Conservation (phyloP, 352 stramenopile genomes). For the Phytophthora quininea region DNA sequence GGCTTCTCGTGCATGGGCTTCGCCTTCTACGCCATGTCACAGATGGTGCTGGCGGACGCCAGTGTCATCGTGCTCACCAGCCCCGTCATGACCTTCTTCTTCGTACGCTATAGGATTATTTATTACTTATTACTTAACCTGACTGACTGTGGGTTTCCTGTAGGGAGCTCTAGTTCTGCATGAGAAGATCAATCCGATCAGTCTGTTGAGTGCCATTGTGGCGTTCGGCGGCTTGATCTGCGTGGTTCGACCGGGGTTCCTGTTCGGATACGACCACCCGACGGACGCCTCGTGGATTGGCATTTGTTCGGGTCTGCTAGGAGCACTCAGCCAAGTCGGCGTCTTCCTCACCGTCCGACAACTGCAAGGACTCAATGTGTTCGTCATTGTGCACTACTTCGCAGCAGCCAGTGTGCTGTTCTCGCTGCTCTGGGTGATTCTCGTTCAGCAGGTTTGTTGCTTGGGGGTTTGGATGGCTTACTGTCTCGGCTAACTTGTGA, state of each 20-base stretch:
- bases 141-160: not conserved
- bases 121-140: not conserved
- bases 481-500: too few species aligned
- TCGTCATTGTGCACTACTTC: conserved; percentile 71
- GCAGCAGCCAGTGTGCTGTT: conserved; percentile 47
- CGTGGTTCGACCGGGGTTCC: conserved; percentile 25
- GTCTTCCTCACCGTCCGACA: conserved; percentile 27
- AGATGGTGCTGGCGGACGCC: conserved; percentile 78
- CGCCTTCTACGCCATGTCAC: conserved; percentile 71
- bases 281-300: conserved; percentile 32
- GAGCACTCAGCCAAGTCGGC: conserved; percentile 47
- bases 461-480: conserved; percentile 20
- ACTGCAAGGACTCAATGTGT: conserved; percentile 45
- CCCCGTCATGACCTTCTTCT: conserved; percentile 30
- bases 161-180: conserved; percentile 47
- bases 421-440: conserved; percentile 40
- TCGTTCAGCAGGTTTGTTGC: conserved; percentile 55
- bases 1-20: conserved; percentile 71
- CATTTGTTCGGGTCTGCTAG: conserved; percentile 45
- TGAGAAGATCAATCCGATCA: conserved; percentile 50
- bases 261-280: conserved; percentile 45
- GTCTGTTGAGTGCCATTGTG: conserved; percentile 38
- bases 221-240: conserved; percentile 35
- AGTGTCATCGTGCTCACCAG: conserved; percentile 65
- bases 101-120: conserved; percentile 13